Evolutionary conservation across 768 basidiomycete species (phyloP), one percentile per base, ranked within the genome.

Genomic region (Russula brevipes): DNA sequence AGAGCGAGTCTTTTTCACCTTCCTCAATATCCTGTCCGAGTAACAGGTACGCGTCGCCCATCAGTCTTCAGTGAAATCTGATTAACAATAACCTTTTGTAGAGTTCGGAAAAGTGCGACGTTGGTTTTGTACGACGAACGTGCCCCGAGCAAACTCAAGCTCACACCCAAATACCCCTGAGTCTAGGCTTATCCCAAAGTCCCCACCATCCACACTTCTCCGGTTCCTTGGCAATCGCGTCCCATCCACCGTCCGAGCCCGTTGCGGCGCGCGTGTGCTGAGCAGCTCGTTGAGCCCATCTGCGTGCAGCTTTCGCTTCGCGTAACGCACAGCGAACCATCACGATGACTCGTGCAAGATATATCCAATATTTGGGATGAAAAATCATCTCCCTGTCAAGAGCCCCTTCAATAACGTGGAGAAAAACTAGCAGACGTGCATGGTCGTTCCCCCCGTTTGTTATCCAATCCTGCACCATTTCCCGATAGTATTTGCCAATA

Each of bases 211-310:
- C 60, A 6, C 59, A 61, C 30, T 54, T 60, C 33, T 62, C 59
- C 14, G 60, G 60, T 24, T 51, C 42, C 36, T 35, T 53, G 1
- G 57, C 53, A 38, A 64, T 50, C 10, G 19, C 60, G 14, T 52
- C 60, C 61, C 64, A 63, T 57, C 64, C 60, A 14, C 64, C 55
- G 31, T 63, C 60, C 17, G 47, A 57, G 12, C 64, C 60, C 12
- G 30, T 63, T 39, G 39, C 33, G 10, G 51, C 60, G 36, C 54
- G 54, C 17, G 41, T 51, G 41, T 61, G 41, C 60, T 52, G 54
- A 30, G 60, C 60, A 1, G 64, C 60, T 10, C 54, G 60, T 33
- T 10, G 46, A 8, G 42, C 60, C 60, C 54, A 63, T 54, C 47
- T 54, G 36, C 64, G 41, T 19, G 54, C 57, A 10, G 35, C 16